phyloP scores from a whole-genome alignment of 2,329 filamentous ascomycete species.

The Alternaria alternata region DNA sequence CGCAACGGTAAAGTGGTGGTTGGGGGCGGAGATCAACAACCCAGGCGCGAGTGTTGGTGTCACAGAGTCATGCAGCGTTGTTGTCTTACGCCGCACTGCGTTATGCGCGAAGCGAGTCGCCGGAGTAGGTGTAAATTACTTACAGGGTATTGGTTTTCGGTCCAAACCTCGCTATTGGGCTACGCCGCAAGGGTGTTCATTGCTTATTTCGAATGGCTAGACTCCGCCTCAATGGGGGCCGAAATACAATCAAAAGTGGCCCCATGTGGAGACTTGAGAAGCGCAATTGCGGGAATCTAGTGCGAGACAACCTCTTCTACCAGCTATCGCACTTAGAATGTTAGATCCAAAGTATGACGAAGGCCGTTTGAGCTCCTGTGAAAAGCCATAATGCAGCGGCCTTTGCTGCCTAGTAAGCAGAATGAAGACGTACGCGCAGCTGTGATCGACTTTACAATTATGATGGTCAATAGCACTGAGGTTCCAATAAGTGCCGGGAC shows the following conservation, averaged over 20 bases:
- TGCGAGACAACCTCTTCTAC: not conserved
- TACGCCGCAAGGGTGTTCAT: not conserved
- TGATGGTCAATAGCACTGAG: not conserved
- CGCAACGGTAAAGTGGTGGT: not conserved
- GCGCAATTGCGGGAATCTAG: not conserved
- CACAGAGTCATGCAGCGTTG: conserved; percentile 1
- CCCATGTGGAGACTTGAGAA: not conserved
- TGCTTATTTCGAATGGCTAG: conserved; percentile 2
- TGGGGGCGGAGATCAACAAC: conserved; percentile 1
- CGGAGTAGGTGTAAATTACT: conserved; percentile 7
- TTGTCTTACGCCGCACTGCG: conserved; percentile 1
- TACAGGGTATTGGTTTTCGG: not conserved
- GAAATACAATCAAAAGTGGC: not conserved
- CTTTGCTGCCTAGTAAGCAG: not conserved
- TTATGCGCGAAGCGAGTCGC: not conserved
- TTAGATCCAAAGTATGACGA: not conserved
- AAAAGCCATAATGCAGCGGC: not conserved
- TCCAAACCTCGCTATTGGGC: conserved; percentile 17
- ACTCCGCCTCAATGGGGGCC: conserved; percentile 14
- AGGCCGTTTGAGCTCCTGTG: too few species aligned
- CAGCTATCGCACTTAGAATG: not conserved
- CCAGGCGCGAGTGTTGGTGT: not conserved
- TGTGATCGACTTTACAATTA: not conserved
- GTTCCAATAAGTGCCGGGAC: too few species aligned
- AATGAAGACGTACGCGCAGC: too few species aligned